phyloP scores from a whole-genome alignment of 2,329 filamentous ascomycete species.

The Neoscytalidium dimidiatum region DNA sequence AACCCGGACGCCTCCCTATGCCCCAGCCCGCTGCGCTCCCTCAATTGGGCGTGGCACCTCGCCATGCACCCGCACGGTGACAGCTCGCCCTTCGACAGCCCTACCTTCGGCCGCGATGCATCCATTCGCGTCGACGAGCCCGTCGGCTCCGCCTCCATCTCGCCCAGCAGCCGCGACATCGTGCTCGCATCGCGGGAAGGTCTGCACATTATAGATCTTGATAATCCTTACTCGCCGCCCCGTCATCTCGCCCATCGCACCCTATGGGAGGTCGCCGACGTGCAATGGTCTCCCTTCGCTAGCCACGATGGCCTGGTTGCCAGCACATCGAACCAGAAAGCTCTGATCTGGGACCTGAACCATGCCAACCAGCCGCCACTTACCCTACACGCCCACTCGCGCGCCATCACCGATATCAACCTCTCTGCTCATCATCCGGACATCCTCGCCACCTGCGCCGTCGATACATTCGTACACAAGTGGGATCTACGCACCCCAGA shows the following conservation, averaged over 20 bases:
- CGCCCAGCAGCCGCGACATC: conserved; percentile 85
- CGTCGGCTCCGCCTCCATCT: conserved; percentile 90
- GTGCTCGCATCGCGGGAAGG: conserved; percentile 87
- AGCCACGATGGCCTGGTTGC: conserved; percentile 89
- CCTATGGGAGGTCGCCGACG: conserved; percentile 93
- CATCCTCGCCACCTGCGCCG: conserved; percentile 83
- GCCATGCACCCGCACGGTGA: conserved; percentile 19
- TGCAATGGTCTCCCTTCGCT: conserved; percentile 95
- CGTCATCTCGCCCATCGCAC: conserved; percentile 82
- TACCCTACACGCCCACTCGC: conserved; percentile 79
- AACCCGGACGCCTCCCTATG: not conserved
- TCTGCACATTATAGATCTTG: conserved; percentile 87
- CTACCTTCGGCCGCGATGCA: conserved; percentile 82
- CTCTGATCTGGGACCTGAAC: conserved; percentile 90
- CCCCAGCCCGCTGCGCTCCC: not conserved
- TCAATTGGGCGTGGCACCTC: conserved; percentile 15
- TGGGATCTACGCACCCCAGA: conserved; percentile 82
- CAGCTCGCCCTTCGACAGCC: conserved; percentile 72
- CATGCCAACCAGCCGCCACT: conserved; percentile 18
- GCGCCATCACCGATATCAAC: conserved; percentile 94
- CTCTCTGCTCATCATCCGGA: conserved; percentile 93
- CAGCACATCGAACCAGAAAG: conserved; percentile 92
- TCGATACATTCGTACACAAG: conserved; percentile 89
- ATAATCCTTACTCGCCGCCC: conserved; percentile 84
- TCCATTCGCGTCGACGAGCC: conserved; percentile 78